Percentiles rank a stretch among this genome's conserved stretches.
Evolutionary conservation across 306 rosid genomes (phyloP).

Genomic region (Fragaria nilgerrensis): DNA sequence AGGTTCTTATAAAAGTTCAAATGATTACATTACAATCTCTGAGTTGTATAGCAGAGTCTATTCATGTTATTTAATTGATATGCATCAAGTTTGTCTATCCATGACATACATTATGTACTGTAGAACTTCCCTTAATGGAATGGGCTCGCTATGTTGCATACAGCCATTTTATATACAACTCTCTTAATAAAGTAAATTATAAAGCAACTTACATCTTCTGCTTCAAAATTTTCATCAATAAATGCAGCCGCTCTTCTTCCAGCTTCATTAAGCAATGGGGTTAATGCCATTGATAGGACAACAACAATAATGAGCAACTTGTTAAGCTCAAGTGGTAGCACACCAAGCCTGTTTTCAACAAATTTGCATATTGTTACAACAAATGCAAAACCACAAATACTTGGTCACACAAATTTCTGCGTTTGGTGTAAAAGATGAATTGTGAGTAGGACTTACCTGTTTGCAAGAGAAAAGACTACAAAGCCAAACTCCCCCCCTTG

Average conservation of each 20-base stretch:
- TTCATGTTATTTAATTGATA: neutral
- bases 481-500: constrained; percentile 99
- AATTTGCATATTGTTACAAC: constrained; percentile 26
- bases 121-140: neutral
- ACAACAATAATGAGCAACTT: constrained; percentile 95
- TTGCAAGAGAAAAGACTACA: constrained; percentile 94
- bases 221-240: constrained; percentile 50
- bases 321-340: constrained; percentile 97
- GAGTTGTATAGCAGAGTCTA: constrained; percentile 11
- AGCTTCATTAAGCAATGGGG: constrained; percentile 94
- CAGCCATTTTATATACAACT: neutral
- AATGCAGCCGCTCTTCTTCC: constrained; percentile 83
- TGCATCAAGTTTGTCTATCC: neutral
- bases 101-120: neutral
- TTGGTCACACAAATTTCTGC: constrained; percentile 14
- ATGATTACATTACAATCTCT: constrained; percentile 9
- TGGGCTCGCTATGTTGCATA: neutral
- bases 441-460: constrained; percentile 47
- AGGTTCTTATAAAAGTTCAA: neutral
- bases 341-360: constrained; percentile 78
- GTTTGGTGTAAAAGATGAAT: neutral
- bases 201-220: constrained; percentile 50
- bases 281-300: constrained; percentile 94
- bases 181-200: constrained; percentile 1
- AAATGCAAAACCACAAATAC: constrained; percentile 16